Conservation (phyloP, 2,329 filamentous ascomycete genomes). For the Knufia petricola region DNA sequence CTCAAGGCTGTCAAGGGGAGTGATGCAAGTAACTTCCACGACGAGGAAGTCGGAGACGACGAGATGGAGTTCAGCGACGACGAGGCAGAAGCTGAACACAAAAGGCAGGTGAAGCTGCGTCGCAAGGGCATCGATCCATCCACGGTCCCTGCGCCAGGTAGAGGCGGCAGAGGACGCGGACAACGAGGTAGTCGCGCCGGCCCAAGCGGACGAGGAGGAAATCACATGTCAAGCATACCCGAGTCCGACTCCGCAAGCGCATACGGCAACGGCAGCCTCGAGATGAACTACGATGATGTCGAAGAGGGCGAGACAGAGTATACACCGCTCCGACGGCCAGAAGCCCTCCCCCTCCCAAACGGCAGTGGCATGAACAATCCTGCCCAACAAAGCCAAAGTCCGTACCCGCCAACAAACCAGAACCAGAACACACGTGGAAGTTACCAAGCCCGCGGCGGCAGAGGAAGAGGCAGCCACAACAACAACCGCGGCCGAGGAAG, state of each 20-base stretch:
- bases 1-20: slow-evolving; percentile 74
- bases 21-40: slow-evolving; percentile 88
- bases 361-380: slow-evolving; percentile 31
- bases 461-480: slow-evolving; percentile 30
- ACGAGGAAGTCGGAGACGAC: slow-evolving; percentile 77
- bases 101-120: slow-evolving; percentile 58
- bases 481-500: slow-evolving; percentile 23
- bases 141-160: slow-evolving; percentile 5
- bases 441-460: slow-evolving; percentile 26
- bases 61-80: slow-evolving; percentile 96
- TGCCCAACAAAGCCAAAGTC: slow-evolving; percentile 30
- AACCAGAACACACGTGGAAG: slow-evolving; percentile 16
- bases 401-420: slow-evolving; percentile 11
- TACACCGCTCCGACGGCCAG: slow-evolving; percentile 59
- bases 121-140: slow-evolving; percentile 41
- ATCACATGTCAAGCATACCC: slow-evolving; percentile 18
- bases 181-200: slow-evolving; percentile 8
- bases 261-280: slow-evolving; percentile 28
- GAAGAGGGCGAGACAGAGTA: slow-evolving; percentile 46
- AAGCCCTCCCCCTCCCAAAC: slow-evolving; percentile 51
- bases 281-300: slow-evolving; percentile 58
- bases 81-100: slow-evolving; percentile 81
- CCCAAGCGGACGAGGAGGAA: slow-evolving; percentile 2
- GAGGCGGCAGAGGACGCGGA: slow-evolving; percentile 7
- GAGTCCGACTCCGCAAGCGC: slow-evolving; percentile 24